Evolutionary conservation across 345 rosid genomes (phyloP), one percentile per base, ranked within the genome.

Genomic region (Trapa bicornis): DNA sequence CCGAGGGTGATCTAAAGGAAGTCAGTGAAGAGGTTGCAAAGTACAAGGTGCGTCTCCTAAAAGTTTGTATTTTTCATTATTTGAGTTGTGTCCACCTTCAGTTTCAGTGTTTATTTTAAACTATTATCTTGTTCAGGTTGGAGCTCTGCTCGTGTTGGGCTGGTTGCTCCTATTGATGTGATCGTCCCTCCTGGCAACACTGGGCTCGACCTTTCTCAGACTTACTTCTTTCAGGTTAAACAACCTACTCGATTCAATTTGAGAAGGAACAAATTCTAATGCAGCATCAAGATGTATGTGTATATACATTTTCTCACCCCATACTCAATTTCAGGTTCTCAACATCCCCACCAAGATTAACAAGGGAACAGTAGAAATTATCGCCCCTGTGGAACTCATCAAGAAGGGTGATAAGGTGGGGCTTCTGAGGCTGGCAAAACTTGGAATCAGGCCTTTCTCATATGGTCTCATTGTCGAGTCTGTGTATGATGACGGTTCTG

Each of bases 101-200:
- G 56, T 41, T 22, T 0, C n/a, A 16, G 41, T 47, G n/a, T 45
- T 14, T 47, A 10, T 39, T 57, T 41, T 3, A 37, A 14, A 3
- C 15, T 50, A 22, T 47, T 0, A 0, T 32, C 58, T 11, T 65
- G 14, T 57, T 47, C 61, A 89, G 98, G 98, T 93, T 77, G 97
- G 98, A 74, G 98, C 98, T 70, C 97, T 50, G 98, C 98, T 75
- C 98, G 97, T 79, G 98, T 93, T 70, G 98, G 97, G 70, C 75
- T 93, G 70, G 82, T 93, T 45, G 96, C 98, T 3, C 97, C 98
- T 52, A 86, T 84, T 42, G 98, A 93, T 81, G 96, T 93, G 43
- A 87, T 90, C 60, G 97, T 90, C 37, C 97, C 88, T 58, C 98
- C 98, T 32, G 98, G 98, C 60, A 93, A 90, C 85, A 90, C 96